Conservation (phyloP, 495 filamentous ascomycete genomes). For the Lasiosphaeria ovina region DNA sequence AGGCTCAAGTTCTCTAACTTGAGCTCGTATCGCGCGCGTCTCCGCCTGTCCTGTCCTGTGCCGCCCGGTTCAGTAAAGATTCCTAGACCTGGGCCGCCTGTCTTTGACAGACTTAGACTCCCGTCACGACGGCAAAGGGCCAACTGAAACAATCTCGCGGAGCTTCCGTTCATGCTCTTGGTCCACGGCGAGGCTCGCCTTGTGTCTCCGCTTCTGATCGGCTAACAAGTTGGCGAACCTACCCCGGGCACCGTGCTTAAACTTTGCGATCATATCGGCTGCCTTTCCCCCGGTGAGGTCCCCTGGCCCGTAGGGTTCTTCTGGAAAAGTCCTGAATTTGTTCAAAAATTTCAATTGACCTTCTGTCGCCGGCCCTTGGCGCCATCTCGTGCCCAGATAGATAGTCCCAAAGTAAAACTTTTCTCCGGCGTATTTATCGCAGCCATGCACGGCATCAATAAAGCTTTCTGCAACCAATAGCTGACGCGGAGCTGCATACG, state of each 20-base stretch:
- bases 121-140: constrained; percentile 41
- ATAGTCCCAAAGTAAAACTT: constrained; percentile 58
- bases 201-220: constrained; percentile 45
- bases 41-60: too few species aligned
- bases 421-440: constrained; percentile 72
- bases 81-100: too few species aligned
- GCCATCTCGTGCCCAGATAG: constrained; percentile 64
- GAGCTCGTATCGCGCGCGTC: too few species aligned
- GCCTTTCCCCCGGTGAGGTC: constrained; percentile 78
- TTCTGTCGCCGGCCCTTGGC: constrained; percentile 60
- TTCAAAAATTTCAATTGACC: constrained; percentile 74
- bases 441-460: constrained; percentile 71
- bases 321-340: constrained; percentile 53
- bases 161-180: constrained; percentile 41
- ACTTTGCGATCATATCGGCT: constrained; percentile 87
- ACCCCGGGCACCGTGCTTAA: constrained; percentile 78
- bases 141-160: constrained; percentile 61
- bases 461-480: constrained; percentile 62
- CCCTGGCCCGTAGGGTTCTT: constrained; percentile 46
- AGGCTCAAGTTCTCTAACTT: too few species aligned
- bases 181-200: constrained; percentile 39
- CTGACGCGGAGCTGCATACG: constrained; percentile 62
- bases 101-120: too few species aligned
- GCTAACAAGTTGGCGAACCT: constrained; percentile 57
- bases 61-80: too few species aligned